These are phyloP conservation scores for Fusarium fujikuroi DNA, from an alignment of 2,329 filamentous ascomycete genomes.

Conservation along the genomic window DNA sequence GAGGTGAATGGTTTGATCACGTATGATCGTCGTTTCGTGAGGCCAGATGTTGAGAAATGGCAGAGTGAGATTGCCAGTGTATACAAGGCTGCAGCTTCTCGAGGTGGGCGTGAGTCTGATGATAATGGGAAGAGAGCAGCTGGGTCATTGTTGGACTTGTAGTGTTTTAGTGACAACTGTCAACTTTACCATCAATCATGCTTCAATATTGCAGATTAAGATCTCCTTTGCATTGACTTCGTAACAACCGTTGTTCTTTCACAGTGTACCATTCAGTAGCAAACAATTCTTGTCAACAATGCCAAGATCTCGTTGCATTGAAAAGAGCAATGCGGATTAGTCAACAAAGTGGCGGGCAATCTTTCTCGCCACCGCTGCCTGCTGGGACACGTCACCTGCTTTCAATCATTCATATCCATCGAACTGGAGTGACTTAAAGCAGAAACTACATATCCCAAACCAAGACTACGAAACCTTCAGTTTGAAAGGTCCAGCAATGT, in stretches of 20 bases:
- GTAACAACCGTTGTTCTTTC: neutral
- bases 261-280: accelerated
- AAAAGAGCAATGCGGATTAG: neutral
- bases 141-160: slow-evolving; percentile 15
- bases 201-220: accelerated
- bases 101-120: slow-evolving; percentile 25
- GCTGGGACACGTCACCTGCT: neutral
- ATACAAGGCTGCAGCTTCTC: slow-evolving; percentile 63
- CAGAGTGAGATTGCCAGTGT: slow-evolving; percentile 67
- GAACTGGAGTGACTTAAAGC: neutral
- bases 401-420: neutral
- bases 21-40: slow-evolving; percentile 71
- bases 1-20: slow-evolving; percentile 79
- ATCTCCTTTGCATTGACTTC: neutral
- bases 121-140: neutral
- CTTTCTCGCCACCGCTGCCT: neutral
- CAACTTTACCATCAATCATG: accelerated
- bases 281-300: accelerated
- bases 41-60: slow-evolving; percentile 69
- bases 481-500: neutral
- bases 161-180: neutral
- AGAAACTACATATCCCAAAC: too few relatives aligned
- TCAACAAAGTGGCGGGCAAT: neutral
- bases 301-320: neutral
- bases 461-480: accelerated